Conservation (phyloP, 2,329 filamentous ascomycete genomes). For the Xylariaceae sp. region DNA sequence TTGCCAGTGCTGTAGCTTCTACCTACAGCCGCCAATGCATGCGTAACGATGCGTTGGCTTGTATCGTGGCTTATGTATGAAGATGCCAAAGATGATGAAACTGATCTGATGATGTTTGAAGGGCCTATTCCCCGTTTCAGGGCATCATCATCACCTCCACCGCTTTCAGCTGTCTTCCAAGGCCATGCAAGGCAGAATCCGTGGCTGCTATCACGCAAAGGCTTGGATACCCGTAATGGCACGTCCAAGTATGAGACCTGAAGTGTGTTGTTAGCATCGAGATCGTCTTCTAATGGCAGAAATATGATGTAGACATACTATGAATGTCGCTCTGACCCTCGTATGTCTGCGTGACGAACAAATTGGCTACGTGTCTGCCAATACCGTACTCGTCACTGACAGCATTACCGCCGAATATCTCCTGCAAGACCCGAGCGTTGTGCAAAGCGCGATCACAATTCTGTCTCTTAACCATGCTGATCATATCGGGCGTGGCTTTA, state of each 20-base stretch:
- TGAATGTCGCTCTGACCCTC: constrained; percentile 99
- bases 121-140: background rate
- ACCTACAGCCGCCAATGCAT: background rate
- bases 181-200: background rate
- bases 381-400: constrained; percentile 96
- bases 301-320: constrained; percentile 51
- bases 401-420: constrained; percentile 97
- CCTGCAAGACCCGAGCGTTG: constrained; percentile 77
- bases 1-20: background rate
- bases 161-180: background rate
- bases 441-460: constrained; percentile 88
- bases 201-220: constrained; percentile 48
- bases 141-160: background rate
- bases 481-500: constrained; percentile 88
- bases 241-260: constrained; percentile 61
- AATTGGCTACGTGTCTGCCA: constrained; percentile 87
- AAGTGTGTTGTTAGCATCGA: background rate
- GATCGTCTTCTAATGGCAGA: background rate
- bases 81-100: too few relatives aligned
- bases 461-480: constrained; percentile 92
- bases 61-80: background rate
- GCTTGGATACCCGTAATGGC: constrained; percentile 69
- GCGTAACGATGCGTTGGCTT: background rate
- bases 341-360: constrained; percentile 97
- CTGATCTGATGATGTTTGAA: background rate